phyloP scores from a whole-genome alignment of 805 yeast genomes.

The Metschnikowia anglica region DNA sequence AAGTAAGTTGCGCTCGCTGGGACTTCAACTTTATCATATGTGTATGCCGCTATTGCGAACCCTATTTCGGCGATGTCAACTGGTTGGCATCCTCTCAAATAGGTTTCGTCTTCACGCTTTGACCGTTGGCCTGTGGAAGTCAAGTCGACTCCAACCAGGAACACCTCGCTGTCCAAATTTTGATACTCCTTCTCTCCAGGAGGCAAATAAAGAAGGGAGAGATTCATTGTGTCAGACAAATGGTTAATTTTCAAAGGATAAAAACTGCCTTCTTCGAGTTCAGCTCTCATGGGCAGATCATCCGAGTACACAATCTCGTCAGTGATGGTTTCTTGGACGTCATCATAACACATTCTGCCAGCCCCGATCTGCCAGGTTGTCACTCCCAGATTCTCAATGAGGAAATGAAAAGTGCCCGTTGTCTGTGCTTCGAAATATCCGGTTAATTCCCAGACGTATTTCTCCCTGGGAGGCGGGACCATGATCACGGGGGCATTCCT shows the following conservation, averaged over 20 bases:
- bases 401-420: neutral
- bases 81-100: neutral
- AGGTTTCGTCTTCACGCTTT: neutral
- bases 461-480: conserved; percentile 3
- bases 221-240: neutral
- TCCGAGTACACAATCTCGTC: neutral
- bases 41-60: neutral
- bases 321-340: conserved; percentile 4
- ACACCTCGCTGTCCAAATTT: neutral
- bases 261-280: conserved; percentile 1
- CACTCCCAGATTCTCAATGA: neutral
- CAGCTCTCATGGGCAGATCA: neutral
- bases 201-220: neutral
- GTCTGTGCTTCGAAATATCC: conserved; percentile 1
- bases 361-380: conserved; percentile 4
- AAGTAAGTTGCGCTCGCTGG: neutral
- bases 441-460: conserved; percentile 4
- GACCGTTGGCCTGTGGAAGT: neutral
- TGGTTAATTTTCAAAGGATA: conserved; percentile 2
- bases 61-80: neutral
- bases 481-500: neutral
- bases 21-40: neutral
- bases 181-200: neutral
- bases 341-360: conserved; percentile 6
- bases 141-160: neutral